Evolutionary conservation across 2,329 filamentous ascomycete species (phyloP).

Genomic region (Fusarium poae): DNA sequence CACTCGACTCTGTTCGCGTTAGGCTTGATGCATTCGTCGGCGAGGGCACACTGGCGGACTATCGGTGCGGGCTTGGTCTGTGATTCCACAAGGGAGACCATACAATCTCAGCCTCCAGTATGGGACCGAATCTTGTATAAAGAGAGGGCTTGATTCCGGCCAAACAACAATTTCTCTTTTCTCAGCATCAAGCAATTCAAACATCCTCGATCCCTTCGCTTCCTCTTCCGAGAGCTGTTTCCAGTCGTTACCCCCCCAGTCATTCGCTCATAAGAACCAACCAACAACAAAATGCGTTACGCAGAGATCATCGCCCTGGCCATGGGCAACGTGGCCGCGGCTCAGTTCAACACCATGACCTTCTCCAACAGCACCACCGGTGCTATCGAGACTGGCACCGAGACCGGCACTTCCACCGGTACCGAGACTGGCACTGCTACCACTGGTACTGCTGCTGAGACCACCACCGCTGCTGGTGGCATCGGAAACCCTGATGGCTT

Average conservation of each 20-base stretch:
- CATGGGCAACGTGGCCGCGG: constrained; percentile 50
- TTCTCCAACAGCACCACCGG: constrained; percentile 27
- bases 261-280: constrained; percentile 44
- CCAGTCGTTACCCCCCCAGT: constrained; percentile 46
- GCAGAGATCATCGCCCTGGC: constrained; percentile 50
- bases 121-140: constrained; percentile 46
- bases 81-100: constrained; percentile 13
- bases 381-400: constrained; percentile 15
- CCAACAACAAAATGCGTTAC: constrained; percentile 51
- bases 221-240: constrained; percentile 48
- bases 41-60: constrained; percentile 7
- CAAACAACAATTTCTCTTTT: constrained; percentile 27
- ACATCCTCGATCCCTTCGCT: constrained; percentile 52
- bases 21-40: constrained; percentile 41
- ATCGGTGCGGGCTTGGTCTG: constrained; percentile 25
- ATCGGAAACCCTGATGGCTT: constrained; percentile 34
- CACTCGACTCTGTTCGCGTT: constrained; percentile 6
- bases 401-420: constrained; percentile 14
- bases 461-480: constrained; percentile 10
- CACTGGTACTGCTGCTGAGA: background rate
- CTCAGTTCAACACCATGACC: constrained; percentile 32
- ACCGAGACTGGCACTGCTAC: constrained; percentile 16
- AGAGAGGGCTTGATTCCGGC: constrained; percentile 44
- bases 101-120: constrained; percentile 25
- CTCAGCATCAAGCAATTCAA: constrained; percentile 44